Percentiles rank a stretch among this genome's conserved stretches.
phyloP scores from a whole-genome alignment of 2,329 filamentous ascomycete species.

The Colletotrichum australisinense region DNA sequence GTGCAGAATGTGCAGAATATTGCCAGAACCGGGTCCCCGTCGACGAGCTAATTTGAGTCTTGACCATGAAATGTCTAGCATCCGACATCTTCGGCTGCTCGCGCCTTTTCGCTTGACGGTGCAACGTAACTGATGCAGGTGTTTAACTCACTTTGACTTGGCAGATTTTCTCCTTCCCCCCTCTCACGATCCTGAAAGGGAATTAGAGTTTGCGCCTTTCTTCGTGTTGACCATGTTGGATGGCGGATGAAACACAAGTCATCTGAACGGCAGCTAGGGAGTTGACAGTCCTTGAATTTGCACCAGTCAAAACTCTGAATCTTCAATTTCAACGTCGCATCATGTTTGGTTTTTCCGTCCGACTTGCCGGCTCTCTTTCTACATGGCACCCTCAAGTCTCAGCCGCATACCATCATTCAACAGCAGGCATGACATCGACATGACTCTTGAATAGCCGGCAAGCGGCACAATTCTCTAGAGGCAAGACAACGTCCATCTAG shows the following conservation, averaged over 20 bases:
- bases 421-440: not conserved
- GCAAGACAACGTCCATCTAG: not conserved
- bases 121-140: not conserved
- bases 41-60: not conserved
- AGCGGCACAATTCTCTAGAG: not conserved
- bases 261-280: not conserved
- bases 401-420: not conserved
- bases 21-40: not conserved
- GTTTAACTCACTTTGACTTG: not conserved
- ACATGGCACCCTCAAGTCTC: not conserved
- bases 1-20: not conserved
- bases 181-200: not conserved
- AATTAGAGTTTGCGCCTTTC: conserved; percentile 6
- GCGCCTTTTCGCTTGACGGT: not conserved
- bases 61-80: not conserved
- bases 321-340: conserved; percentile 14
- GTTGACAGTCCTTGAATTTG: conserved; percentile 3
- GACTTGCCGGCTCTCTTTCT: not conserved
- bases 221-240: conserved; percentile 8
- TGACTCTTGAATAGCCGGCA: not conserved
- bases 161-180: conserved; percentile 8
- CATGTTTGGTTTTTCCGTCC: not conserved
- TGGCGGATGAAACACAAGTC: conserved; percentile 17
- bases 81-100: not conserved
- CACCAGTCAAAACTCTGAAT: conserved; percentile 24